Conservation (phyloP, 106 monocot species). For the Dioscorea zingiberensis region DNA sequence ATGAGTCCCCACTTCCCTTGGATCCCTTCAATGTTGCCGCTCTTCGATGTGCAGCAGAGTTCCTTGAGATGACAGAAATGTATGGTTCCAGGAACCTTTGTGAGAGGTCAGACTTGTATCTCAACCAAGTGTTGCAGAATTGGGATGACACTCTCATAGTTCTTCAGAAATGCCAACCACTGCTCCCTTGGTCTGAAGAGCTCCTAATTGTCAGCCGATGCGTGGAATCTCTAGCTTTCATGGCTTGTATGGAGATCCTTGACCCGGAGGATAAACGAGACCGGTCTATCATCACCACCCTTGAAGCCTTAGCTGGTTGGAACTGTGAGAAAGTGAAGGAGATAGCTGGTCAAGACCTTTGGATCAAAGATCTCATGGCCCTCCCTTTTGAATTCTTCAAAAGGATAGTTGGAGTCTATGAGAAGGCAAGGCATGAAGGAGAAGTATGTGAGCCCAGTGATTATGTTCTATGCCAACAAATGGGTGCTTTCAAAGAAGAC, state of each 20-base stretch:
- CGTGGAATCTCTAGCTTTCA: constrained; percentile 81
- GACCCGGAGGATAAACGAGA: constrained; percentile 57
- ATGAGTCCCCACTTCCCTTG: constrained; percentile 34
- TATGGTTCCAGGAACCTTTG: constrained; percentile 32
- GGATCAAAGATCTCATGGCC: constrained; percentile 78
- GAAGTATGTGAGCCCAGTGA: constrained; percentile 71
- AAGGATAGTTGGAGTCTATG: constrained; percentile 55
- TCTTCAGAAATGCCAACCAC: constrained; percentile 46
- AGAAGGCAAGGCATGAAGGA: constrained; percentile 84
- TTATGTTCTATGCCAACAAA: constrained; percentile 73
- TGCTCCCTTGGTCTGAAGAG: constrained; percentile 55
- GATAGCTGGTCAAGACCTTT: constrained; percentile 36
- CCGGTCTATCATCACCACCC: constrained; percentile 12
- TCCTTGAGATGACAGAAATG: constrained; percentile 58
- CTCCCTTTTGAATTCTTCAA: constrained; percentile 65
- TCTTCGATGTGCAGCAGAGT: constrained; percentile 47
- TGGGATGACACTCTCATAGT: constrained; percentile 80
- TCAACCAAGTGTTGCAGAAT: constrained; percentile 86
- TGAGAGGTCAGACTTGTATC: constrained; percentile 61
- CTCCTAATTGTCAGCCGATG: constrained; percentile 67
- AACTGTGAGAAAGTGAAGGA: constrained; percentile 47
- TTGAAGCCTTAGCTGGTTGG: constrained; percentile 44
- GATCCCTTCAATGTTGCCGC: constrained; percentile 65
- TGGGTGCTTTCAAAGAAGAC: constrained; percentile 76
- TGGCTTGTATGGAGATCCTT: constrained; percentile 93